Evolutionary conservation across 2,329 filamentous ascomycete species (phyloP).

Genomic region (Alternaria solani): DNA sequence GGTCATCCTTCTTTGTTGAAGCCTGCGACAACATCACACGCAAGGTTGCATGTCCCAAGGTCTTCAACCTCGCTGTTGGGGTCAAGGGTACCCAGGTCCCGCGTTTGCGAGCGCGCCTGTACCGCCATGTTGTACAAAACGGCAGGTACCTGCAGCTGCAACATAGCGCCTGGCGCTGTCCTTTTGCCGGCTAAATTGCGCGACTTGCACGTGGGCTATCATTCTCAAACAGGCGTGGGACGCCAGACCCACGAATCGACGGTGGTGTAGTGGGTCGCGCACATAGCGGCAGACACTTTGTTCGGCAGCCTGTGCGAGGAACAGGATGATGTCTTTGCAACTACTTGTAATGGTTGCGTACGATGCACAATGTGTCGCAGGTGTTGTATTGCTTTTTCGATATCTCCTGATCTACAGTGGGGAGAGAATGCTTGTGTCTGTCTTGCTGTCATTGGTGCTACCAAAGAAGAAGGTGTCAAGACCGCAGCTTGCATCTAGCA

Average conservation of each 20-base stretch:
- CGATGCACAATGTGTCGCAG: conserved; percentile 1
- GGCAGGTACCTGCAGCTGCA: conserved; percentile 17
- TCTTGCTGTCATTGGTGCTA: conserved; percentile 13
- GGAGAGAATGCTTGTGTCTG: conserved; percentile 1
- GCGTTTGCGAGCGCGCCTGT: conserved; percentile 20
- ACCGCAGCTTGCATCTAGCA: conserved; percentile 11
- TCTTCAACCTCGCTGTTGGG: conserved; percentile 8
- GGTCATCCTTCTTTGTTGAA: neutral
- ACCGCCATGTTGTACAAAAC: conserved; percentile 25
- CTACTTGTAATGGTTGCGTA: neutral
- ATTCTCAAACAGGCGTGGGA: conserved; percentile 27
- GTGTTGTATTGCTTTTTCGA: conserved; percentile 8
- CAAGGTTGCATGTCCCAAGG: conserved; percentile 4
- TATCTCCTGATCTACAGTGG: conserved; percentile 9
- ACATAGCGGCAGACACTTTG: conserved; percentile 6
- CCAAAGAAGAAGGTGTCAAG: conserved; percentile 29
- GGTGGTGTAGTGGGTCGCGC: neutral
- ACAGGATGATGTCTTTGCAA: conserved; percentile 1
- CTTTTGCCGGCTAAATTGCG: conserved; percentile 29
- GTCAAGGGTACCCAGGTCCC: conserved; percentile 5
- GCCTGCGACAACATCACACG: neutral
- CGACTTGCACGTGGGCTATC: conserved; percentile 29
- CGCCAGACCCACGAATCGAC: conserved; percentile 18
- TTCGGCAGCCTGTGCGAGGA: neutral
- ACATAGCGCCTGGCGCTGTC: conserved; percentile 8